Percentiles rank a stretch among this genome's conserved stretches.
Evolutionary conservation across 225 moss, liverwort and hornwort species (phyloP).

Genomic region (Asterella californica): DNA sequence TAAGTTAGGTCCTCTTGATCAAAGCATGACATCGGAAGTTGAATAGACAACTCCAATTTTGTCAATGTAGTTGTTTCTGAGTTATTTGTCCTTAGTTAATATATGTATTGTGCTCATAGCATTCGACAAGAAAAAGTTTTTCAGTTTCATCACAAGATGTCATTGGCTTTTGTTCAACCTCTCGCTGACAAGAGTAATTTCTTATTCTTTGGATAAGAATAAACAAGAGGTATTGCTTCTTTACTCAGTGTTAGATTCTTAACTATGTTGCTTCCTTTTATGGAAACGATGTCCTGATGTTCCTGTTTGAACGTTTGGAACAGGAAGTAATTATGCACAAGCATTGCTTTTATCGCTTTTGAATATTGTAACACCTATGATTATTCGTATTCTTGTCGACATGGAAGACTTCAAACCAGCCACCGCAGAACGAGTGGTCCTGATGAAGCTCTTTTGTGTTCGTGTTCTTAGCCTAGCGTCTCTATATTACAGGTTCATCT

Average conservation of each 20-base stretch:
- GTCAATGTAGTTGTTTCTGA: too few relatives aligned
- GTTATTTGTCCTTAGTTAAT: too few relatives aligned
- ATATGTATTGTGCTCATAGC: too few relatives aligned
- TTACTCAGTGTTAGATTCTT: background rate
- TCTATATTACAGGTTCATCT: conserved; percentile 53
- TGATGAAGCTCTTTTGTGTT: conserved; percentile 68
- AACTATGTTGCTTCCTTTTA: background rate
- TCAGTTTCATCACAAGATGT: too few relatives aligned
- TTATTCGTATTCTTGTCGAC: conserved; percentile 50
- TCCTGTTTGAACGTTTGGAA: too few relatives aligned
- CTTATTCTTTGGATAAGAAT: background rate
- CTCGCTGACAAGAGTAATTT: too few relatives aligned
- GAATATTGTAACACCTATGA: conserved; percentile 52
- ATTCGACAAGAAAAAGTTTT: too few relatives aligned
- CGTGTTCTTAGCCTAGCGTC: conserved; percentile 65
- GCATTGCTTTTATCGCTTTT: conserved; percentile 57
- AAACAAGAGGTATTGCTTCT: conserved; percentile 57
- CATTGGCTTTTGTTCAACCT: too few relatives aligned
- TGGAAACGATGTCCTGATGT: background rate
- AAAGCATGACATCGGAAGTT: too few relatives aligned
- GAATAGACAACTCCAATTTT: too few relatives aligned
- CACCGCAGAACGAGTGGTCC: conserved; percentile 51
- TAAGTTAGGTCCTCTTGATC: too few relatives aligned
- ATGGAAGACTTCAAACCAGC: conserved; percentile 79
- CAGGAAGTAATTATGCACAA: conserved; percentile 59